Conservation (phyloP, 176 grass and related monocot genomes). For the Triticum turgidum region DNA sequence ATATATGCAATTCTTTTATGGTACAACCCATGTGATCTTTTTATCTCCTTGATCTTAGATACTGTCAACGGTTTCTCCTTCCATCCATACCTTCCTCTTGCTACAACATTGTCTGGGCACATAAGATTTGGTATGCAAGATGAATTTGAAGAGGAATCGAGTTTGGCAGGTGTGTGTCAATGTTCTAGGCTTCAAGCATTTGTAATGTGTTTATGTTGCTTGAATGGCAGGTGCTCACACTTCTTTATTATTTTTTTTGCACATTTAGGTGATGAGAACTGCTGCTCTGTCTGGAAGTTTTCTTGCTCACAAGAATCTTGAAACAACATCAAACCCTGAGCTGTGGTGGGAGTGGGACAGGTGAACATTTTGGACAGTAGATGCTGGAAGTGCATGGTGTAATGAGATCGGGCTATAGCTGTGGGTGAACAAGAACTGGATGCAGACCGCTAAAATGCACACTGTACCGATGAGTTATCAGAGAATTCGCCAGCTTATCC, state of each 20-base stretch:
- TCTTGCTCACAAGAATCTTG: conserved; percentile 43
- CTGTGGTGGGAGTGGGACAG: neutral
- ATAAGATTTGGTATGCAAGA: conserved; percentile 69
- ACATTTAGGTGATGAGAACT: conserved; percentile 75
- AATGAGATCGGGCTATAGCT: neutral
- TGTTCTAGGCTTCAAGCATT: neutral
- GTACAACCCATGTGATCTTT: conserved; percentile 5
- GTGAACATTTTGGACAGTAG: neutral
- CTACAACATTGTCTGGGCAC: conserved; percentile 78
- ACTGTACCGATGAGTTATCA: neutral
- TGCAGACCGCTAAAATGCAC: neutral
- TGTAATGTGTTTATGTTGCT: conserved; percentile 8
- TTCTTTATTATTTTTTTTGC: neutral
- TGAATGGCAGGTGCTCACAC: neutral
- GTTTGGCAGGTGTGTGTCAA: conserved; percentile 48
- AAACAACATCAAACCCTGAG: conserved; percentile 12
- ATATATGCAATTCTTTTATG: neutral
- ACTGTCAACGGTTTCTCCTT: conserved; percentile 78
- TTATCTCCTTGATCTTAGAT: conserved; percentile 58
- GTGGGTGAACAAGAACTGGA: neutral
- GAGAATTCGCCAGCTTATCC: neutral
- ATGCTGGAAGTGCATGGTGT: neutral
- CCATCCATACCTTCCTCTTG: conserved; percentile 81
- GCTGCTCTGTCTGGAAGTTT: conserved; percentile 87
- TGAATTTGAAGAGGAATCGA: conserved; percentile 52